Evolutionary conservation across 163 green algal species (phyloP), one percentile per base, ranked within the genome.

Genomic region (Volvox carteri): DNA sequence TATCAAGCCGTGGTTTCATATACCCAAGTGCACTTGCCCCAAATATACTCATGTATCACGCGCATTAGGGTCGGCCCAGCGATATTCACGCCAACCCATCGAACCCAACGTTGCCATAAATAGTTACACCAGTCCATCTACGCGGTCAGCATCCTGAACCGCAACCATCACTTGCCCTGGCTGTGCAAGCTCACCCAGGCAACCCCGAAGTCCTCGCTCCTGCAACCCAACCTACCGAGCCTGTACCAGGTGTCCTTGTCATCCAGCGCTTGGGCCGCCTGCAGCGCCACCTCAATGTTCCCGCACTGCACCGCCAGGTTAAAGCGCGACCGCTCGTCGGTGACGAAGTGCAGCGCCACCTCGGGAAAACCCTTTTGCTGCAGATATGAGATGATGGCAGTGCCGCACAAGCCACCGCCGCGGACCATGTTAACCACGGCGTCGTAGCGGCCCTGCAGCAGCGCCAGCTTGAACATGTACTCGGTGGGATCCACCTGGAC

Each of bases 381-480:
- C 90, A 99, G 94, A 95, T 99, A 99, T 8, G 95, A 95, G 90
- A 99, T 99, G 96, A 99, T 99, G 90, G 96, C 96, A 90, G 98
- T 95, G 30, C 98, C 98, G 93, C 96, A 99, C 73, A 99, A 96
- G 67, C 93, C 91, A 48, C 93, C 95, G 92, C 92, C 92, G 56
- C 96, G 95, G 94, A 99, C 99, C 96, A 99, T 98, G 78, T 85
- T 52, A 62, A 99, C 95, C 86, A 99, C 97, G 68, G 94, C 91
- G 93, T 99, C 97, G 90, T 98, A 99, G 92, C 98, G 96, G 78
- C 95, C 94, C 92, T 98, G 94, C 88, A 97, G 89, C 78, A 99
- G 96, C 56, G 98, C 98, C 87, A 99, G 95, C 96, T 99, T 99
- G 97, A 99, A 99, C 88, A 97, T 95, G 94, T 98, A 99, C 96